These are phyloP conservation scores for Didymella pomorum DNA, from an alignment of 2,329 filamentous ascomycete genomes.

Conservation along the genomic window DNA sequence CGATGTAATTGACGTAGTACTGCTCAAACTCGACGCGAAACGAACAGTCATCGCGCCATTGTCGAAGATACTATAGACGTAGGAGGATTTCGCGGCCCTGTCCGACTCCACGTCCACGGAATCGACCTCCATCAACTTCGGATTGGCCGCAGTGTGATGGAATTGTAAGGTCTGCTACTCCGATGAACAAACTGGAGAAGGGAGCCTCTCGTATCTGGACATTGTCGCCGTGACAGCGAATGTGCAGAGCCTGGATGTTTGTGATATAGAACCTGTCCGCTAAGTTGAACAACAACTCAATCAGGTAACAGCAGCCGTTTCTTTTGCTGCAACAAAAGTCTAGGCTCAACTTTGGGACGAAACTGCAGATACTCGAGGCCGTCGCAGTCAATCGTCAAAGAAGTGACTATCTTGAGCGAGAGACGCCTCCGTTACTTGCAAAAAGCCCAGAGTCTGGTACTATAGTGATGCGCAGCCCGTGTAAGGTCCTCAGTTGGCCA, in stretches of 20 bases:
- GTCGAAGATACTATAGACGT: neutral
- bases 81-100: neutral
- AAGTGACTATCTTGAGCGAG: neutral
- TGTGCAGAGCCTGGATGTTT: neutral
- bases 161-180: neutral
- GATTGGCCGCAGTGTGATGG: neutral
- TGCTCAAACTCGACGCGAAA: neutral
- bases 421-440: neutral
- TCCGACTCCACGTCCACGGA: too few species aligned
- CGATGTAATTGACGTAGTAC: neutral
- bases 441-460: neutral
- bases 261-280: neutral
- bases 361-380: neutral
- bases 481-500: neutral
- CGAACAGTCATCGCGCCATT: neutral
- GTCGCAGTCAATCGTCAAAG: neutral
- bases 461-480: neutral
- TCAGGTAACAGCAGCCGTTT: neutral
- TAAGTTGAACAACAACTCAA: neutral
- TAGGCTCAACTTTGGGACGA: neutral
- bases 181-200: neutral
- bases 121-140: neutral
- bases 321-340: neutral
- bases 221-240: neutral
- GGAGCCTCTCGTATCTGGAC: neutral